phyloP scores from a whole-genome alignment of 345 rosid species.

The Rhodomyrtus tomentosa region DNA sequence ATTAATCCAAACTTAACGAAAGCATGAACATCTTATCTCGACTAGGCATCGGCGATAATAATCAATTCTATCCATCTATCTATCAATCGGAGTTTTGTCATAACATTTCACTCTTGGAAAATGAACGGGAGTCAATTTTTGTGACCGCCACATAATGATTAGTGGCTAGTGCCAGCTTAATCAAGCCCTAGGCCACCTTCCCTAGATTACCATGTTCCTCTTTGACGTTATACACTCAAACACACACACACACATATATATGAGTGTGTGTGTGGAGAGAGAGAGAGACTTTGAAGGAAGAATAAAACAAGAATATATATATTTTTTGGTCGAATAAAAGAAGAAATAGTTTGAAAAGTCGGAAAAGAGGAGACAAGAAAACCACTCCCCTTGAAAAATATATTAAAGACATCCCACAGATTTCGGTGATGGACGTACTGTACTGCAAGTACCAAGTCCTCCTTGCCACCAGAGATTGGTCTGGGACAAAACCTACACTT shows the following conservation, averaged over 20 bases:
- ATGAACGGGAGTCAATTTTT: neutral
- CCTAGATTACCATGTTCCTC: neutral
- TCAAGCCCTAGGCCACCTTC: neutral
- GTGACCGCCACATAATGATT: neutral
- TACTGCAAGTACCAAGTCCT: neutral
- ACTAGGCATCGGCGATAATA: neutral
- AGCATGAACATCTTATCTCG: neutral
- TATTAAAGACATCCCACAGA: neutral
- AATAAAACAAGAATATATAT: too few relatives aligned
- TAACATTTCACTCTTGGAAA: neutral
- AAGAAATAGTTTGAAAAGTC: neutral
- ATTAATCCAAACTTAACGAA: neutral
- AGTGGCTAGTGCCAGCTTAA: neutral
- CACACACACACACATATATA: neutral
- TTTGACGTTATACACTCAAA: neutral
- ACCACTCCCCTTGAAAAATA: neutral
- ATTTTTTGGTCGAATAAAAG: too few relatives aligned
- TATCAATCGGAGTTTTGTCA: neutral
- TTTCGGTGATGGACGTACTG: neutral
- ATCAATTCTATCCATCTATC: neutral
- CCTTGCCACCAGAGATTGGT: neutral
- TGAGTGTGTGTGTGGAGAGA: too few relatives aligned
- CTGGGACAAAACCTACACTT: neutral
- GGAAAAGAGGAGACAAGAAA: neutral
- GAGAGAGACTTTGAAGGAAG: neutral